Percentiles rank a stretch among this genome's conserved stretches.
Conservation (phyloP, 257 asterid genomes). For the Lavandula angustifolia region DNA sequence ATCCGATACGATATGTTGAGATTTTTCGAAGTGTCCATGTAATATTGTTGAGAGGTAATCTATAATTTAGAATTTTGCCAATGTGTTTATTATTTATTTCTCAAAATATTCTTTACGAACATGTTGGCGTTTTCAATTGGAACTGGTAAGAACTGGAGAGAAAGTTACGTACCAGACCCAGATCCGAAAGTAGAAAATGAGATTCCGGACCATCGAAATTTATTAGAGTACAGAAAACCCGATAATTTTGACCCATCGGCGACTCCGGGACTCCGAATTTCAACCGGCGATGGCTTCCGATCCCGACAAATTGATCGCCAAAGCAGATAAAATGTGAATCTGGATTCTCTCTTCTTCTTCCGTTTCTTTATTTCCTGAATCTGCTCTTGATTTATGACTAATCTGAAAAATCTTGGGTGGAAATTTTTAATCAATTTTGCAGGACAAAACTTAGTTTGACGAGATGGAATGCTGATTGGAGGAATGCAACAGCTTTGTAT, state of each 20-base stretch:
- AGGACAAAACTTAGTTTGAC: slow-evolving; percentile 92
- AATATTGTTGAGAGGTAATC: too few species aligned
- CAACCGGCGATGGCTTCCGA: slow-evolving; percentile 78
- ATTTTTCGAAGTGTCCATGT: too few species aligned
- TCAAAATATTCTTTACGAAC: too few species aligned
- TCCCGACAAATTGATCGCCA: slow-evolving; percentile 77
- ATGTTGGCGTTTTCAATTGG: slow-evolving; percentile 26
- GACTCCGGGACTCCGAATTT: slow-evolving; percentile 28
- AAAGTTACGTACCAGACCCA: slow-evolving; percentile 17
- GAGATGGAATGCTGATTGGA: slow-evolving; percentile 98
- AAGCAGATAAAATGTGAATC: slow-evolving; percentile 86
- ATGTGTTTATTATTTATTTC: too few species aligned
- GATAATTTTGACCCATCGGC: slow-evolving; percentile 29
- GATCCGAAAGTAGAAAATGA: slow-evolving; percentile 10
- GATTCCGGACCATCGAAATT: neutral
- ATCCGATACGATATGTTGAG: too few species aligned
- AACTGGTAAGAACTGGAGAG: slow-evolving; percentile 20
- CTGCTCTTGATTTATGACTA: neutral
- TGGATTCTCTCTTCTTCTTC: neutral
- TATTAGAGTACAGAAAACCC: slow-evolving; percentile 12
- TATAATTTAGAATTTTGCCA: too few species aligned
- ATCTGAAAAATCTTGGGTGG: slow-evolving; percentile 25
- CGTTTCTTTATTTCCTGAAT: neutral
- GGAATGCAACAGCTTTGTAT: slow-evolving; percentile 75
- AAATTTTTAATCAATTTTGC: slow-evolving; percentile 18